These are phyloP conservation scores for Exophiala alcalophila DNA, from an alignment of 2,329 filamentous ascomycete genomes.

Conservation along the genomic window DNA sequence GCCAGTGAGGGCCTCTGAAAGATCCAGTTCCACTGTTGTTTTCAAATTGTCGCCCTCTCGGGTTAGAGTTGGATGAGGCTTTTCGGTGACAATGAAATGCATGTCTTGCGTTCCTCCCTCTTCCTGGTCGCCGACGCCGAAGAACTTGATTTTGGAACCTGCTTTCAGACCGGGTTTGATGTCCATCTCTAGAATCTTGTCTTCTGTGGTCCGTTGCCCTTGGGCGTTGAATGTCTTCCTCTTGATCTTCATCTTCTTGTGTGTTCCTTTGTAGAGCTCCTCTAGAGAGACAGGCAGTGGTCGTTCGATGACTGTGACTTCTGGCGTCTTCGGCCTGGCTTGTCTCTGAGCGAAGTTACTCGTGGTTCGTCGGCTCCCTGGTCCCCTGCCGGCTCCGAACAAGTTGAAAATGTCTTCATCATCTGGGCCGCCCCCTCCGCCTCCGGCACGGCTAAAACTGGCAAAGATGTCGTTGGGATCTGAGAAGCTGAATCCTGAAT, in stretches of 20 bases:
- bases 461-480: slow-evolving; percentile 81
- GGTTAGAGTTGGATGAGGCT: slow-evolving; percentile 78
- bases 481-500: slow-evolving; percentile 71
- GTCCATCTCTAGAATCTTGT: slow-evolving; percentile 87
- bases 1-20: slow-evolving; percentile 92
- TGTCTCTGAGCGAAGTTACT: slow-evolving; percentile 24
- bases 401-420: slow-evolving; percentile 57
- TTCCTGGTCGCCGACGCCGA: slow-evolving; percentile 94
- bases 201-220: slow-evolving; percentile 80
- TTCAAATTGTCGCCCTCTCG: slow-evolving; percentile 86
- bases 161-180: slow-evolving; percentile 96
- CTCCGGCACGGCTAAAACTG: slow-evolving; percentile 65
- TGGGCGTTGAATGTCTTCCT: slow-evolving; percentile 86
- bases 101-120: slow-evolving; percentile 94
- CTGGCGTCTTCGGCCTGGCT: slow-evolving; percentile 58
- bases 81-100: slow-evolving; percentile 93
- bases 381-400: slow-evolving; percentile 45
- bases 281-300: slow-evolving; percentile 78
- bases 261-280: slow-evolving; percentile 80
- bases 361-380: slow-evolving; percentile 41
- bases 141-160: slow-evolving; percentile 97
- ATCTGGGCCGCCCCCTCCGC: slow-evolving; percentile 48
- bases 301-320: slow-evolving; percentile 87
- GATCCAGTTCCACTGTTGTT: slow-evolving; percentile 72
- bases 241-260: slow-evolving; percentile 98